Conservation (phyloP, 2,329 filamentous ascomycete genomes). For the Ceratocystis huliohia region DNA sequence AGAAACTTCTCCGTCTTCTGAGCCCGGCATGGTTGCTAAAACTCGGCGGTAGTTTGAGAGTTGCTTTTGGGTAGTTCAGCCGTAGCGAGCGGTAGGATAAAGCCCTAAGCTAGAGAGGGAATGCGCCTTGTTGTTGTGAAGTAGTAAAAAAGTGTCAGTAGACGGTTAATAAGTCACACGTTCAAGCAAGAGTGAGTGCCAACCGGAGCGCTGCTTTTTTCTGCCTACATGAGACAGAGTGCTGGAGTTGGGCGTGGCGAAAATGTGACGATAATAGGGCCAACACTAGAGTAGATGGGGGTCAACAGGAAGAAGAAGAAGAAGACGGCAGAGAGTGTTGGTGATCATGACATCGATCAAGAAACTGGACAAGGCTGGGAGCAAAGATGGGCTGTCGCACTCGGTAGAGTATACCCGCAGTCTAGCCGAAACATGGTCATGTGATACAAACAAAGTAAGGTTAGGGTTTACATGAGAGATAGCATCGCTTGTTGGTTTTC, state of each 20-base stretch:
- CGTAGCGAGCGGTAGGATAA: not conserved
- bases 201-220: slow-evolving; percentile 17
- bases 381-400: too few species aligned
- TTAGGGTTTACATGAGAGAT: too few species aligned
- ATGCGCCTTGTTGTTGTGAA: not conserved
- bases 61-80: not conserved
- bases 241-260: not conserved
- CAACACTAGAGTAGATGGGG: too few species aligned
- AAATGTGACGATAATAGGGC: too few species aligned
- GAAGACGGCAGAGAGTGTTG: too few species aligned
- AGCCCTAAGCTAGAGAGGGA: not conserved
- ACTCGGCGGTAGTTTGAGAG: not conserved
- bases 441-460: rapidly evolving
- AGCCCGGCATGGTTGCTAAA: not conserved
- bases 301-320: too few species aligned
- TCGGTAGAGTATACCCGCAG: too few species aligned
- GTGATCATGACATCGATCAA: too few species aligned
- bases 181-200: slow-evolving; percentile 17
- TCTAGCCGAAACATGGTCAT: too few species aligned
- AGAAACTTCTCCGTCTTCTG: slow-evolving; percentile 5
- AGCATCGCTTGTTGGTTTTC: too few species aligned
- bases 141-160: slow-evolving; percentile 18
- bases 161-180: slow-evolving; percentile 10
- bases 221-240: not conserved
- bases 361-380: too few species aligned